Base-by-base conservation (phyloP, 768 basidiomycete genomes). In the Trametes sanguinea region DNA sequence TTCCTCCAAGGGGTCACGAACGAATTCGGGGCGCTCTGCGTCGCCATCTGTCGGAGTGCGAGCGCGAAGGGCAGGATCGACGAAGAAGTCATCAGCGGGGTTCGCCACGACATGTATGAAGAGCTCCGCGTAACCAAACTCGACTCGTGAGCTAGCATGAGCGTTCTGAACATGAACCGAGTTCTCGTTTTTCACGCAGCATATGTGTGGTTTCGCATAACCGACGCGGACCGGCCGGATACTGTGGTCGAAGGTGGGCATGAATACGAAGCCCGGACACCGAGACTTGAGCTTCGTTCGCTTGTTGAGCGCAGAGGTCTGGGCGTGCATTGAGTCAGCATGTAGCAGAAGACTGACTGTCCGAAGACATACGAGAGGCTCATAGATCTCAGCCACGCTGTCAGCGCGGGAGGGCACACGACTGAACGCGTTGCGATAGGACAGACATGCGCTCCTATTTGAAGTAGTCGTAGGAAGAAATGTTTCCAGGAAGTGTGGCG, bases 241-340 rank as follows among this genome's bases (percentile, higher is more conserved):
- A 10, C 33, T 45, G 11, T 33, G 52, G 6, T 54, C 45, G 42
- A 17, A 35, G 52, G 59, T 47, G 14, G 14, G 27, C 27, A 39
- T 30, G 43, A 64, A 55, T 9, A 45, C 27, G 48, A 55, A 60
- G 1, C 63, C 63, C 3, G 63, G 63, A 10, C 52, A 60, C 8
- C 57, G 57, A 2, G 33, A 30, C 17, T 44, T 60, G 2, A 11
- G 29, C 11, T 29, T 30, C 27, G 60, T 54, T 6, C 2, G 14
- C 16, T 47, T 44, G n/a, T 52, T 53, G 0, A 62, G 35, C 2
- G 63, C 53, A 0, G 11, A n/a, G 5, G n/a, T 10, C 60, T 61
- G 11, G 1, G 6, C 10, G n/a, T 86, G 3, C 2, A 2, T 1
- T 32, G 4, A 17, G 11, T 3, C 9, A 9, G 3, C 4, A 27